A percentile compares a stretch with the other conserved stretches of the same genome.
These are phyloP conservation scores for Daldinia childiae DNA, from an alignment of 495 filamentous ascomycete species.

Conservation along the genomic window DNA sequence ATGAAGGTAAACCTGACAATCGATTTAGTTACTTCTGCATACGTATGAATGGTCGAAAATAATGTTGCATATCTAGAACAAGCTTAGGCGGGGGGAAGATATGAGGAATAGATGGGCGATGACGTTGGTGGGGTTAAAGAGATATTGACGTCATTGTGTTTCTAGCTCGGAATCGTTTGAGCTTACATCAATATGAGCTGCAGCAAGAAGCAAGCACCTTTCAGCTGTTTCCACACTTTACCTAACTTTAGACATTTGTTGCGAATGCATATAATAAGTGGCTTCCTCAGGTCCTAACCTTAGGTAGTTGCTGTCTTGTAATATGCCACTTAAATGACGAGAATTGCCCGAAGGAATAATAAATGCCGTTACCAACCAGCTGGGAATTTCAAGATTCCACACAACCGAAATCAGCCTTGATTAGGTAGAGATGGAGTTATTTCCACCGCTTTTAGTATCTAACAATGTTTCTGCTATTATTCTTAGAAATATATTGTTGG, in stretches of 20 bases:
- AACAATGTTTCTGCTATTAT: too few relatives aligned
- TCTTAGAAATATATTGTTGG: too few relatives aligned
- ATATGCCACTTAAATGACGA: slow-evolving; percentile 20
- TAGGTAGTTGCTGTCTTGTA: background rate
- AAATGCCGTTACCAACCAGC: slow-evolving; percentile 8
- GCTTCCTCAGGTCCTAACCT: background rate
- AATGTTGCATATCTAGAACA: background rate
- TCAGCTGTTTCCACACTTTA: background rate
- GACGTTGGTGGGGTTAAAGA: slow-evolving; percentile 40
- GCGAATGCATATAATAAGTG: background rate
- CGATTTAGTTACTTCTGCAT: slow-evolving; percentile 1
- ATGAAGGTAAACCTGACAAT: background rate
- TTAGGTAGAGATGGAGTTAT: too few relatives aligned
- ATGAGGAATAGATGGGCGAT: slow-evolving; percentile 28
- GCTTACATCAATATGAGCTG: slow-evolving; percentile 11
- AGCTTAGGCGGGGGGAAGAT: slow-evolving; percentile 15
- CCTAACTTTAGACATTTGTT: background rate
- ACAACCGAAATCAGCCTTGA: too few relatives aligned
- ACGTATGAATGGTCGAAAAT: slow-evolving; percentile 20
- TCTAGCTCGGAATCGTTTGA: slow-evolving; percentile 6
- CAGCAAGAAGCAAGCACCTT: background rate
- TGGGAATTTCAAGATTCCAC: background rate
- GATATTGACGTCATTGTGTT: slow-evolving; percentile 34
- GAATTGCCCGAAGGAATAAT: background rate
- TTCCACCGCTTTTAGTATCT: too few relatives aligned